Base-by-base conservation (phyloP, 2,329 filamentous ascomycete genomes). In the Fusarium sp. region DNA sequence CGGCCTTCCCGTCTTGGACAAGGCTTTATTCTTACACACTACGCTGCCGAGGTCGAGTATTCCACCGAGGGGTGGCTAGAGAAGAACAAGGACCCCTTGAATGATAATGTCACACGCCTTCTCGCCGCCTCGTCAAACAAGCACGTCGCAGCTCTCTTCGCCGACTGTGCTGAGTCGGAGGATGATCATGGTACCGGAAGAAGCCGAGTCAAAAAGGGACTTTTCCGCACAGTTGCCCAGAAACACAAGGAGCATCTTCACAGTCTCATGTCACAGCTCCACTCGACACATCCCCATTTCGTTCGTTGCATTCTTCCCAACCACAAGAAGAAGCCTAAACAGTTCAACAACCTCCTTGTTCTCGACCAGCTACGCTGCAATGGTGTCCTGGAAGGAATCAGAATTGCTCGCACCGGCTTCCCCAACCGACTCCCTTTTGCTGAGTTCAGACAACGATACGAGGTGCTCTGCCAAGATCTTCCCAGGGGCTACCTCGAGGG, bases 11-110 rank as follows among this genome's bases (percentile, higher is more conserved):
- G 97, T 18, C 89, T 98, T 16, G 94, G 92, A 1, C 94, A 98
- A 79, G 97, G 97, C 16, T 99, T 99, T 80, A 92, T 98, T 77
- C 90, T 99, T 22, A 99, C 97, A 0, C 97, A 99, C 81, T 99
- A 99, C 80, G 97, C 97, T 27, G 95, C 97, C 29, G 97, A 98
- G 82, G 97, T 99, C 4, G 97, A 99, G 82, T 99, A 99, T 82
- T 95, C 93, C 0, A 99, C 97, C 0, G 91, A 96, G 66, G 94
- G 94, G 67, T 99, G 97, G 97, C 86, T 99, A 37, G 96, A 98
- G 83, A 99, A 98, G 88, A 99, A 99, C 87, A 99, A 99, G 82
- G 97, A 99, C 79, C 97, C 97, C 2, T 84, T 99, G 54, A 98
- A 98, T 79, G 97, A 99, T 87, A 99, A 98, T 73, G 89, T 99